Base-by-base conservation (phyloP, 1,139 yeast species). In the Yamadazyma dushanensis region DNA sequence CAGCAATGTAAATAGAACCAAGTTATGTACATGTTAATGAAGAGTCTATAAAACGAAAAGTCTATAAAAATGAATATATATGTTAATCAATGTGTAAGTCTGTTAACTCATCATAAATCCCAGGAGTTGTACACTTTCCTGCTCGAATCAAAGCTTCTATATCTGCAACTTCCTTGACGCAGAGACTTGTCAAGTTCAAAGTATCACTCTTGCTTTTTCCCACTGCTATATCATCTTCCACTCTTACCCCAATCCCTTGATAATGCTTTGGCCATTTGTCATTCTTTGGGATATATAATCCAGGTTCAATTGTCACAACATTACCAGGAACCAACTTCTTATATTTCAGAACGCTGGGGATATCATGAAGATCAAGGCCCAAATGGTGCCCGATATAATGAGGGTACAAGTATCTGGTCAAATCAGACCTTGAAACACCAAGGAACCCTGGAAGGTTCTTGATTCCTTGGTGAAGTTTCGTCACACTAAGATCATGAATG, bases 311-410 rank as follows among this genome's bases (percentile, higher is more conserved):
- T 1, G 98, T 92, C 30, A 92, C 70, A 3, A 92, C 97, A 50
- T 83, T 88, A 3, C 87, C 87, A 19, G 62, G 66, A 24, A 58
- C 62, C 29, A 85, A 54, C 26, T 61, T 68, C 32, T 69, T 73
- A 48, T 57, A 71, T 53, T 80, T 72, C 20, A 82, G 77, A 36
- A 70, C 73, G 26, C 70, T 59, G 10, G 92, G 88, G 18, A 83
- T 73, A 56, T 90, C 97, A 60, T 90, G 97, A 23, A 90, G 86
- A 51, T 92, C 98, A 31, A 94, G 63, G 0, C 99, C 99, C 32
- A 94, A 67, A 53, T 92, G 92, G 57, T 94, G 99, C 3, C 98
- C 98, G 45, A 94, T 82, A 52, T 87, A 89, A 59, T 94, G 99
- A 0, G 97, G 97, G 54, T 90, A 94, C 26, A 92, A 63, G 25